A percentile compares a stretch with the other conserved stretches of the same genome.
phyloP scores from a whole-genome alignment of 1,284 basidiomycete species.

The Anthracocystis panici-leucophaei region DNA sequence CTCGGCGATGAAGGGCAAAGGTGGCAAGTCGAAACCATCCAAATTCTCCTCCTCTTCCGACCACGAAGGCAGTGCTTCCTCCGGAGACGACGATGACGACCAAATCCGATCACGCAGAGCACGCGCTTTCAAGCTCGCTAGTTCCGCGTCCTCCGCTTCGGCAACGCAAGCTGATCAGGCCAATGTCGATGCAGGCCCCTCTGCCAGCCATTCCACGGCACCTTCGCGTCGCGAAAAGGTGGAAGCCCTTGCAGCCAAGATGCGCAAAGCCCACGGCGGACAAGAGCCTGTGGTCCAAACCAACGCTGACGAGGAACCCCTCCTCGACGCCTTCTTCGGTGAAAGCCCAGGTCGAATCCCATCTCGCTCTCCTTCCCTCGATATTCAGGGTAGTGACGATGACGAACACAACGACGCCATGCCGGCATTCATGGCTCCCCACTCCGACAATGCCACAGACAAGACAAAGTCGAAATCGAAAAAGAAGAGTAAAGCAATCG shows the following conservation, averaged over 20 bases:
- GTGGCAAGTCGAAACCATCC: slow-evolving; percentile 11
- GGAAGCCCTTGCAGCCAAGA: slow-evolving; percentile 38
- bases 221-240: slow-evolving; percentile 31
- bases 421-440: slow-evolving; percentile 29
- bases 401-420: slow-evolving; percentile 48
- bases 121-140: slow-evolving; percentile 35
- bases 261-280: slow-evolving; percentile 20
- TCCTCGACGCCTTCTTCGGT: slow-evolving; percentile 34
- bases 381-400: slow-evolving; percentile 38
- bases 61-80: slow-evolving; percentile 9
- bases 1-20: slow-evolving; percentile 40
- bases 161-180: slow-evolving; percentile 9
- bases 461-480: slow-evolving; percentile 22
- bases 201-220: neutral
- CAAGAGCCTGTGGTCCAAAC: neutral
- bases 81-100: slow-evolving; percentile 20
- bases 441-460: neutral
- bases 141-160: slow-evolving; percentile 23
- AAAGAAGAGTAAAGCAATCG: slow-evolving; percentile 10
- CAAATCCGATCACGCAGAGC: slow-evolving; percentile 5
- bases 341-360: slow-evolving; percentile 12
- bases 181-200: slow-evolving; percentile 10
- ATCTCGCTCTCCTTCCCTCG: slow-evolving; percentile 39
- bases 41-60: slow-evolving; percentile 32
- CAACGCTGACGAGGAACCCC: slow-evolving; percentile 17